Base-by-base conservation (phyloP, 2,329 filamentous ascomycete species). In the Gaeumannomyces tritici region DNA sequence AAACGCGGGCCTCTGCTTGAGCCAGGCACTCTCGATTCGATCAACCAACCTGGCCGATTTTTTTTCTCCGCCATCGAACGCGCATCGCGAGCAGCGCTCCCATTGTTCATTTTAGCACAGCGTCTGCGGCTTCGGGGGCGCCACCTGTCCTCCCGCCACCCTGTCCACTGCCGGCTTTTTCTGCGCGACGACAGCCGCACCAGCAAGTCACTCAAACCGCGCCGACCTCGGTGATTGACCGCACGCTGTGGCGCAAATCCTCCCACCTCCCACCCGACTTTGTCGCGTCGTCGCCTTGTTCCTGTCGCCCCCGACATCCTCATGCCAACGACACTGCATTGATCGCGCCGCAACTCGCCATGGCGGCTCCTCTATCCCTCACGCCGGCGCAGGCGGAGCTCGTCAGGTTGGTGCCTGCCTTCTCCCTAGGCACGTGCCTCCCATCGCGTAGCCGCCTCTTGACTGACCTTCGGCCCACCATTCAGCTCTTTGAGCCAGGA, bases 401-500 rank as follows among this genome's bases (percentile, higher is more conserved):
- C 62, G 83, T 85, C 69, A 82, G 76, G 83, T 85, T 72, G 60
- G 76, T 66, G 42, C 59, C n/a, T 15, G 9, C 24, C 18, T 57
- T 27, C 29, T 9, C 35, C 21, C 2, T 8, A 33, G 29, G 28
- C 24, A 26, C 54, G 24, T 21, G 9, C 29, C 18, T 54, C 2
- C 42, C 6, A 24, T 35, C 35, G 31, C 47, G 27, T 60, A 27
- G 31, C 12, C 29, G 31, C 9, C 57, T 18, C 4, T 15, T 24
- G 42, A 55, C 57, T 64, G 61, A 66, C 65, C 47, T 12, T 4
- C 18, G 21, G 66, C 63, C 18, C 35, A 61, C 57, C 13, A 51
- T 29, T n/a, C 71, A 96, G 91, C 73, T 88, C 89, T 60, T 81
- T 96, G 64, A 79, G 85, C 26, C 85, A 89, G 67, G 90, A 93